A percentile compares a stretch with the other conserved stretches of the same genome.
These are phyloP conservation scores for Tillandsia fasciculata DNA, from an alignment of 176 grass and related monocot species.

Conservation along the genomic window DNA sequence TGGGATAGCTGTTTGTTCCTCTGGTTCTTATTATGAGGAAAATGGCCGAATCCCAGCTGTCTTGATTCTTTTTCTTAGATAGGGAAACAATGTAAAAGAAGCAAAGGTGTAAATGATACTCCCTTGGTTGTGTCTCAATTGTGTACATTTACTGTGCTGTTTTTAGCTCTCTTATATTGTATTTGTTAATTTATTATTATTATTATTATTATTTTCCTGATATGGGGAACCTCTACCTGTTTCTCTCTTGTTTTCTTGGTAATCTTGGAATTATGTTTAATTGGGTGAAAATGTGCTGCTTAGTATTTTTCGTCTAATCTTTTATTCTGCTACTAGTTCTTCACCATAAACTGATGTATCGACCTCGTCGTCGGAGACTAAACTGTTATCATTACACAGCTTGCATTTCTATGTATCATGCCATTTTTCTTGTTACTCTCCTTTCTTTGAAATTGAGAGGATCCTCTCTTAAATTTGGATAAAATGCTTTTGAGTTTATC, in stretches of 20 bases:
- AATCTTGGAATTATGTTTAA: not conserved
- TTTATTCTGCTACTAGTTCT: too few species aligned
- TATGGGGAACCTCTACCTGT: not conserved
- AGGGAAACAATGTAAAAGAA: conserved; percentile 3
- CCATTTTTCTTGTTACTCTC: too few species aligned
- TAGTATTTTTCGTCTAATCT: too few species aligned
- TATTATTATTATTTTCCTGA: not conserved
- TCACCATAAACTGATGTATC: too few species aligned
- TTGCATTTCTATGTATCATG: too few species aligned
- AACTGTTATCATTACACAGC: too few species aligned
- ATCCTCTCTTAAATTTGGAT: too few species aligned
- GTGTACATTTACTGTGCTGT: conserved; percentile 1
- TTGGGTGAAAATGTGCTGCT: too few species aligned
- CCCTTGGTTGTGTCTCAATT: not conserved
- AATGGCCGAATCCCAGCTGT: not conserved
- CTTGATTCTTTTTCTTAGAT: conserved; percentile 19
- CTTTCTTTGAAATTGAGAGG: too few species aligned
- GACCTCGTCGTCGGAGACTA: too few species aligned
- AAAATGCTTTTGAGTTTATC: too few species aligned
- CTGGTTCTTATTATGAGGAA: not conserved
- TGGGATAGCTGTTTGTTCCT: conserved; percentile 26
- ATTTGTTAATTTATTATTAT: not conserved
- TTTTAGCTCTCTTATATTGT: not conserved
- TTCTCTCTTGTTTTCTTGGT: not conserved
- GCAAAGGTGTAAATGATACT: not conserved